phyloP scores from a whole-genome alignment of 495 filamentous ascomycete genomes.

The Astrothelium subdiscretum region DNA sequence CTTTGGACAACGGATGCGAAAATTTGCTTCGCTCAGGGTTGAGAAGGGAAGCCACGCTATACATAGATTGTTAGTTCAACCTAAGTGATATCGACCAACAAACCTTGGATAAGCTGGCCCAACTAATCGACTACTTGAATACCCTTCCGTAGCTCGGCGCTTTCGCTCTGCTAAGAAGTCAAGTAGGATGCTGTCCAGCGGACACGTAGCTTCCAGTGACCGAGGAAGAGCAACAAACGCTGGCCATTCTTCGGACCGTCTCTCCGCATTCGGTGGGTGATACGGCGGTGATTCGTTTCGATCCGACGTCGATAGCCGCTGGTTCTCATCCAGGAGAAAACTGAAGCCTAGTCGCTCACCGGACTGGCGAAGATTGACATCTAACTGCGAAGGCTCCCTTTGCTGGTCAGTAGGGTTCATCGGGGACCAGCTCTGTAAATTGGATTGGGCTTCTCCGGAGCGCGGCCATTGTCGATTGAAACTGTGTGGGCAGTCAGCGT shows the following conservation, averaged over 20 bases:
- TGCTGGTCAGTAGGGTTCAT: neutral
- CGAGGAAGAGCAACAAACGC: constrained; percentile 36
- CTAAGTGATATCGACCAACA: constrained; percentile 5
- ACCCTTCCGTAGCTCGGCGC: constrained; percentile 49
- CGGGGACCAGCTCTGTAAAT: constrained; percentile 15
- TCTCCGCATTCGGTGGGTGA: neutral
- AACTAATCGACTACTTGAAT: constrained; percentile 45
- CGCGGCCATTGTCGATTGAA: constrained; percentile 15
- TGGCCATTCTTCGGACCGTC: constrained; percentile 2
- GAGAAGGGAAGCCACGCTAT: constrained; percentile 51
- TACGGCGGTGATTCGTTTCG: constrained; percentile 1
- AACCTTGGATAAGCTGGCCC: constrained; percentile 61
- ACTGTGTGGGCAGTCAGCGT: neutral
- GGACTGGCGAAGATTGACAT: neutral
- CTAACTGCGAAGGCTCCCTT: neutral
- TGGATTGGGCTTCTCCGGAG: constrained; percentile 16
- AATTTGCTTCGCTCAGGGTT: constrained; percentile 48
- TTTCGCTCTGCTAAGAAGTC: constrained; percentile 63
- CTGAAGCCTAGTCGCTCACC: constrained; percentile 49
- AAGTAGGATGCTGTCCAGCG: constrained; percentile 62
- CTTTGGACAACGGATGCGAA: constrained; percentile 65
- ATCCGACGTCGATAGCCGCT: constrained; percentile 1
- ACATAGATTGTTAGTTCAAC: neutral
- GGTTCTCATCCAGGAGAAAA: constrained; percentile 47
- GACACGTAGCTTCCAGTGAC: constrained; percentile 53